Evolutionary conservation across 2,329 filamentous ascomycete species (phyloP).

Genomic region (Ophiocordyceps camponoti-saundersi): DNA sequence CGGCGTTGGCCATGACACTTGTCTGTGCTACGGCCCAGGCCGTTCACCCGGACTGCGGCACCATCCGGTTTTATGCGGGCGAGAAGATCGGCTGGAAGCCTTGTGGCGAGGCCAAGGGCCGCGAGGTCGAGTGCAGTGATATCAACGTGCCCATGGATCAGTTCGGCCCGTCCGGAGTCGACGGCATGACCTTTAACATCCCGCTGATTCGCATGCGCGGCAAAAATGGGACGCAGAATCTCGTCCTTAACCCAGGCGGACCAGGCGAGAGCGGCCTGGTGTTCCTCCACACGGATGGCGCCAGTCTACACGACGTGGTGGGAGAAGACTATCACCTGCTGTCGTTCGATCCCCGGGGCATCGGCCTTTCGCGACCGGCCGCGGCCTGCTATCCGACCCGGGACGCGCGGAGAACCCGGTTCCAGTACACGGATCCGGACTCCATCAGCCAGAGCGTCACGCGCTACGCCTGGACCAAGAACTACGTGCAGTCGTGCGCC

Average conservation of each 20-base stretch:
- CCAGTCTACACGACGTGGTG: conserved; percentile 14
- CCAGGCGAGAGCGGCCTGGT: conserved; percentile 25
- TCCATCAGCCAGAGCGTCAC: conserved; percentile 17
- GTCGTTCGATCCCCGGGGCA: conserved; percentile 28
- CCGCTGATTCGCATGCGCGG: conserved; percentile 27
- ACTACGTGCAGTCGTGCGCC: conserved; percentile 21
- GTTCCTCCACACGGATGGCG: conserved; percentile 17
- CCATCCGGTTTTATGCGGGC: conserved; percentile 9
- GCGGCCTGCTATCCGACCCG: conserved; percentile 20
- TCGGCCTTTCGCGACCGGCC: conserved; percentile 12
- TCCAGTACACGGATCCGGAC: conserved; percentile 5
- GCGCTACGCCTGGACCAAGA: conserved; percentile 22
- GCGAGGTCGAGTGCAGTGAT: conserved; percentile 22
- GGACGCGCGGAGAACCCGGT: not conserved
- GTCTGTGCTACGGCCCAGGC: not conserved
- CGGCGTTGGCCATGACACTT: not conserved
- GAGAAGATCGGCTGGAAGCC: conserved; percentile 20
- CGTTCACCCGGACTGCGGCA: not conserved
- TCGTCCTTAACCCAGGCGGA: conserved; percentile 30
- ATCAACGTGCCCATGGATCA: conserved; percentile 29
- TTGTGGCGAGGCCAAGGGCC: conserved; percentile 20
- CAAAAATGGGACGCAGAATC: conserved; percentile 21
- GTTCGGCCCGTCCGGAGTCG: conserved; percentile 15
- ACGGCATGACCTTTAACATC: conserved; percentile 22
- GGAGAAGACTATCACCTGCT: conserved; percentile 28